A percentile compares a stretch with the other conserved stretches of the same genome.
Evolutionary conservation across 1,284 basidiomycete genomes (phyloP).

Genomic region (Rhodotorula sp.): DNA sequence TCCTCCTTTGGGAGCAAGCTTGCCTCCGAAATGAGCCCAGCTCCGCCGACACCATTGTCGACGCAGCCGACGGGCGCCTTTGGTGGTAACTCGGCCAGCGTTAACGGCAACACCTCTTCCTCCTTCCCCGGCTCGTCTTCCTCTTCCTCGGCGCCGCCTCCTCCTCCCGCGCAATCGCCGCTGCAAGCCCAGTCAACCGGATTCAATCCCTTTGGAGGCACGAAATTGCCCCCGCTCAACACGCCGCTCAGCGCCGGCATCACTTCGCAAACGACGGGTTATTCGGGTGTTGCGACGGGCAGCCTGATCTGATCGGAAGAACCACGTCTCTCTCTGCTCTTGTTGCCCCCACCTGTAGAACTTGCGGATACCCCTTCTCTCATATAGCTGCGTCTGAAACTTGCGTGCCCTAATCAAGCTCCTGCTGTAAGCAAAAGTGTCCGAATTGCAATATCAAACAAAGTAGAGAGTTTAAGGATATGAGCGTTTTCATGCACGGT

Average conservation of each 20-base stretch:
- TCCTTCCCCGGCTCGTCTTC: not conserved
- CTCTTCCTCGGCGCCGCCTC: not conserved
- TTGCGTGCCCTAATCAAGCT: no score
- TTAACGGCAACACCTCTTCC: not conserved
- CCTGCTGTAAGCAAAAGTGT: no score
- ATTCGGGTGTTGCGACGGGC: not conserved
- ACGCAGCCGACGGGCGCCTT: conserved; percentile 3
- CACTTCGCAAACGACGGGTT: conserved; percentile 13
- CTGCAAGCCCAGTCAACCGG: conserved; percentile 22
- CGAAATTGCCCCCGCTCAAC: conserved; percentile 28
- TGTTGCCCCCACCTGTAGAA: not conserved
- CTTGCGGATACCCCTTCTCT: not conserved
- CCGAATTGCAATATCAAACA: no score
- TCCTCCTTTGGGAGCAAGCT: conserved; percentile 79
- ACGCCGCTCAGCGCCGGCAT: conserved; percentile 10
- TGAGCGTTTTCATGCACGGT: no score
- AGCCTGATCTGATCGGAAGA: conserved; percentile 3
- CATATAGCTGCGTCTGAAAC: no score
- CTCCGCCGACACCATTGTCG: not conserved
- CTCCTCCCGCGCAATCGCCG: conserved; percentile 2
- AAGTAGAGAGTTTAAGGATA: no score
- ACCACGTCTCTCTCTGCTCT: not conserved
- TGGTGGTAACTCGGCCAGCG: not conserved
- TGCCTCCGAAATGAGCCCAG: conserved; percentile 47
- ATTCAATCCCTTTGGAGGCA: conserved; percentile 26